Percentiles rank a stretch among this genome's conserved stretches.
Evolutionary conservation across 1,284 basidiomycete genomes (phyloP).

Genomic region (Leccinum huronense): DNA sequence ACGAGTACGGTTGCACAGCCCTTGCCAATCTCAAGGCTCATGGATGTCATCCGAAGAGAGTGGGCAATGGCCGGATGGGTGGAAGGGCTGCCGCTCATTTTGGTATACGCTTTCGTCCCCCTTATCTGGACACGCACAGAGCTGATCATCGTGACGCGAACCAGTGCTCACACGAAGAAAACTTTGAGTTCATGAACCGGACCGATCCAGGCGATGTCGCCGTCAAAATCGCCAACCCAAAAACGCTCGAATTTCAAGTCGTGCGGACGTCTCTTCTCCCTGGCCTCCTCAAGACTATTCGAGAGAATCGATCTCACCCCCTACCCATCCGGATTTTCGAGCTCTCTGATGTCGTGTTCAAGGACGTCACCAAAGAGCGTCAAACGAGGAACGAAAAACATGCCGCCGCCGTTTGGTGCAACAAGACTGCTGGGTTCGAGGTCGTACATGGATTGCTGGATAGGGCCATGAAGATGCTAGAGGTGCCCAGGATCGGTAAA

Average conservation of each 20-base stretch:
- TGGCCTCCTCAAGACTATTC: constrained; percentile 93
- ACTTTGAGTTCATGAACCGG: constrained; percentile 91
- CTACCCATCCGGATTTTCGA: constrained; percentile 95
- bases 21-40: constrained; percentile 85
- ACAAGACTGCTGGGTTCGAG: constrained; percentile 96
- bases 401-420: constrained; percentile 91
- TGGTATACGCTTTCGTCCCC: constrained; percentile 50
- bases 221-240: constrained; percentile 94
- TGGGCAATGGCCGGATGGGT: constrained; percentile 96
- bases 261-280: constrained; percentile 95
- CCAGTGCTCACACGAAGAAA: constrained; percentile 97
- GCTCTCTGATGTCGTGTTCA: constrained; percentile 90
- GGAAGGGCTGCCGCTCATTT: constrained; percentile 91
- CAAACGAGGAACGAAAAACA: constrained; percentile 86
- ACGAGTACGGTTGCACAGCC: constrained; percentile 97
- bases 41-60: constrained; percentile 85
- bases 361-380: constrained; percentile 76
- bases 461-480: constrained; percentile 92
- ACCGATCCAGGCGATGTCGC: constrained; percentile 79
- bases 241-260: constrained; percentile 97
- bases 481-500: constrained; percentile 75
- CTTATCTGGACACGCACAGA: neutral
- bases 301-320: constrained; percentile 94
- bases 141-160: constrained; percentile 5
- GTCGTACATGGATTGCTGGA: constrained; percentile 94